A percentile compares a stretch with the other conserved stretches of the same genome.
phyloP scores from a whole-genome alignment of 73 alveolate genomes.

The Tetrahymena borealis region DNA sequence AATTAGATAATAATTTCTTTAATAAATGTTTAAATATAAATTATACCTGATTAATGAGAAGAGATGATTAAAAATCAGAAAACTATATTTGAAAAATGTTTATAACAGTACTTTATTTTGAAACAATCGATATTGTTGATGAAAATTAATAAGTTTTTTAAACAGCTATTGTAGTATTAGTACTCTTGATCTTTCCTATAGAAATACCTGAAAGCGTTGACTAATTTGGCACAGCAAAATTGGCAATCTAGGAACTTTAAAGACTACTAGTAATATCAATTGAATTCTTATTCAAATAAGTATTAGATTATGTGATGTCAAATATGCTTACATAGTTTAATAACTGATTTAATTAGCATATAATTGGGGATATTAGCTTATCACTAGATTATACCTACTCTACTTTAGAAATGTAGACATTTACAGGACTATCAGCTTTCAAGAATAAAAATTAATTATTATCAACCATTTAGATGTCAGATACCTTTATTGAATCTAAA shows the following conservation, averaged over 20 bases:
- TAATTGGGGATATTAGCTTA: background rate
- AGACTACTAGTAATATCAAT: no score
- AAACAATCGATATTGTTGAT: background rate
- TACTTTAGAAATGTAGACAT: background rate
- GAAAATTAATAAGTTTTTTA: background rate
- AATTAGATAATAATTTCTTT: no score
- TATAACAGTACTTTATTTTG: background rate
- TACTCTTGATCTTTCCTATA: background rate
- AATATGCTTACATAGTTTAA: background rate
- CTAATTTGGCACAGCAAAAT: no score
- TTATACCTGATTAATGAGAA: no score
- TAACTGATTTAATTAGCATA: background rate
- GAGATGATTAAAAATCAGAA: no score
- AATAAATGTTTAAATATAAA: no score
- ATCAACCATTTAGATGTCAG: background rate
- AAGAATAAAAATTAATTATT: background rate
- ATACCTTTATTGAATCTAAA: background rate
- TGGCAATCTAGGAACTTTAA: no score
- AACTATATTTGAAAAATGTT: background rate
- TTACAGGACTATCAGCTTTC: background rate
- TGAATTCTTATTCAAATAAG: no score
- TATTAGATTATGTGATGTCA: no score
- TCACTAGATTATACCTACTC: background rate
- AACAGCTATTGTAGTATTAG: background rate
- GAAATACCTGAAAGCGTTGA: background rate